These are phyloP conservation scores for Penicillium oxalicum DNA, from an alignment of 2,329 filamentous ascomycete species.

Conservation along the genomic window DNA sequence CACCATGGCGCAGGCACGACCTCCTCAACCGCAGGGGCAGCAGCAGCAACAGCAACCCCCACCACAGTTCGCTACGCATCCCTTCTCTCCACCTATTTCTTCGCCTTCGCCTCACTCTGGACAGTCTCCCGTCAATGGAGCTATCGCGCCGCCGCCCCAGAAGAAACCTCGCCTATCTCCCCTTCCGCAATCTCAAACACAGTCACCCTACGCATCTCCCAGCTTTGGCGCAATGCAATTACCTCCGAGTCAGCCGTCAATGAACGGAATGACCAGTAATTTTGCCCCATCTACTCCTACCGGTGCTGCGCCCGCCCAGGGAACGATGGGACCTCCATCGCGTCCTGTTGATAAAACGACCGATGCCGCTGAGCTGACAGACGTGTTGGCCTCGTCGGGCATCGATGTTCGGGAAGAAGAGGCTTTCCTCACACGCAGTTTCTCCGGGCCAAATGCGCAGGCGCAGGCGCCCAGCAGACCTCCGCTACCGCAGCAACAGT, in stretches of 20 bases:
- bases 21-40: conserved; percentile 17
- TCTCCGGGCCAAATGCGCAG: conserved; percentile 38
- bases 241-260: conserved; percentile 29
- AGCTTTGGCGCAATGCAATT: conserved; percentile 48
- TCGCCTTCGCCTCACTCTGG: conserved; percentile 54
- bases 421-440: conserved; percentile 63
- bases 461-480: conserved; percentile 28
- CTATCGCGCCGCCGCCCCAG: conserved; percentile 58
- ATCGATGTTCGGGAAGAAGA: conserved; percentile 85
- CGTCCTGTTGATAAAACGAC: conserved; percentile 50
- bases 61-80: conserved; percentile 47
- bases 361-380: conserved; percentile 65
- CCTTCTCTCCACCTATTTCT: conserved; percentile 59
- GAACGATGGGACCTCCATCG: conserved; percentile 59
- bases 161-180: conserved; percentile 70
- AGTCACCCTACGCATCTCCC: conserved; percentile 56
- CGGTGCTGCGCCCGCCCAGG: conserved; percentile 39
- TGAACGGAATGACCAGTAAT: conserved; percentile 46
- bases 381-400: conserved; percentile 76
- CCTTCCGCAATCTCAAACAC: conserved; percentile 55
- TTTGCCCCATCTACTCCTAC: conserved; percentile 48
- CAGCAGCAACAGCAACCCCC: conserved; percentile 26
- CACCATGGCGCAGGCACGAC: conserved; percentile 57
- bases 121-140: conserved; percentile 44
- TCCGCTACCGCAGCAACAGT: conserved; percentile 46